Base-by-base conservation (phyloP, 2,329 filamentous ascomycete species). In the Metarhizium sp. region DNA sequence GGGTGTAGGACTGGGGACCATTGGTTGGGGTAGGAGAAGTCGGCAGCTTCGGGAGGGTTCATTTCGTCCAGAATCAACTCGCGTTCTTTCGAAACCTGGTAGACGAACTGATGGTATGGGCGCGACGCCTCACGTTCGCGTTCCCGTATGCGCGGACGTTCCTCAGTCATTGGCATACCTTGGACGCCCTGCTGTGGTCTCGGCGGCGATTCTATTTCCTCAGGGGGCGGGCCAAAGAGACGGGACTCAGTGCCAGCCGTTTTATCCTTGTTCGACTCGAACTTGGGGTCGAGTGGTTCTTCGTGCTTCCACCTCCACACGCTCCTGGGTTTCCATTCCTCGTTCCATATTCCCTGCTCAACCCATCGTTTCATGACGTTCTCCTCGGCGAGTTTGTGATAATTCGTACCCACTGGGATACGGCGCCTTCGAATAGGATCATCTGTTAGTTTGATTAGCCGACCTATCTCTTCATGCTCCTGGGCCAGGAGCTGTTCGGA, bases 31-130 rank as follows among this genome's bases (percentile, higher is more conserved):
- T 25, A 25, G 25, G 25, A 25, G 25, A 25, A 25, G 25, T 25
- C 25, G 14, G 32, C 0, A 29, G 11, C 51, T 8, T 32, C 38
- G 13, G 10, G 6, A 11, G 4, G 13, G 4, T 11, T 18, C 13
- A 16, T 11, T 34, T 58, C 52, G 40, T 55, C 54, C 47, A 54
- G 42, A 29, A 62, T 30, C 50, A 58, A 57, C 11, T 58, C 52
- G 48, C 57, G 53, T 50, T 60, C 58, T 18, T 50, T 51, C 43
- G 43, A 49, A 8, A 60, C 42, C 49, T 62, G 59, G 50, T 56
- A 55, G 29, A 55, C 7, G 42, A 62, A 62, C 40, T 62, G 58
- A 11, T 38, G 42, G 32, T 52, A 57, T 16, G 59, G 60, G 6
- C 60, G 59, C 20, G 59, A 62, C 16, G 53, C 55, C 18, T 60